phyloP scores from a whole-genome alignment of 2,329 filamentous ascomycete genomes.

The Colletotrichum tropicale region DNA sequence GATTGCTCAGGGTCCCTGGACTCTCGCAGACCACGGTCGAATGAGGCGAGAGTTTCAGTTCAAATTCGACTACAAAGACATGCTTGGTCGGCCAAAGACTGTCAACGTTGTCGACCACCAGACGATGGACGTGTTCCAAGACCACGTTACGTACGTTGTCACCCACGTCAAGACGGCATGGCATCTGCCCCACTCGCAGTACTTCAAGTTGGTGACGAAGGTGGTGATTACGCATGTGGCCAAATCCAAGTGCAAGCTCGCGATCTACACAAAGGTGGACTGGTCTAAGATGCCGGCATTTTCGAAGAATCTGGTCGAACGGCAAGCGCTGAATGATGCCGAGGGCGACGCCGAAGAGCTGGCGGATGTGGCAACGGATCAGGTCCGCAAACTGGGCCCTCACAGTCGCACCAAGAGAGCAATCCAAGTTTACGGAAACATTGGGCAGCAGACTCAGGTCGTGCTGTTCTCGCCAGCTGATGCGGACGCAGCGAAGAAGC shows the following conservation, averaged over 20 bases:
- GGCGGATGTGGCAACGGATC: constrained; percentile 76
- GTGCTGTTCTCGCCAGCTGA: constrained; percentile 62
- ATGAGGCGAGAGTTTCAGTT: constrained; percentile 84
- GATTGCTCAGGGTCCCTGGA: constrained; percentile 89
- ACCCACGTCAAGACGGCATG: constrained; percentile 70
- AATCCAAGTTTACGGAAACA: constrained; percentile 77
- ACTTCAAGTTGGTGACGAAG: constrained; percentile 85
- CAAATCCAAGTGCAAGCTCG: constrained; percentile 91
- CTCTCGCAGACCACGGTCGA: constrained; percentile 68
- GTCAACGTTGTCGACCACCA: constrained; percentile 80
- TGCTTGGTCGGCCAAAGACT: constrained; percentile 66
- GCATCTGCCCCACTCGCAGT: constrained; percentile 82
- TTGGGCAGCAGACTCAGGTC: constrained; percentile 71
- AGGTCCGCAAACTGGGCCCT: constrained; percentile 75
- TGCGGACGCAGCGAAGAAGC: constrained; percentile 52
- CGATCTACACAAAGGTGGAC: constrained; percentile 85
- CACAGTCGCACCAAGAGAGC: constrained; percentile 79
- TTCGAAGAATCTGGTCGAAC: constrained; percentile 65
- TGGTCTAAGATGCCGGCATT: constrained; percentile 75
- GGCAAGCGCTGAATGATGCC: constrained; percentile 77
- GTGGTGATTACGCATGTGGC: constrained; percentile 92
- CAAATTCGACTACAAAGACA: constrained; percentile 70
- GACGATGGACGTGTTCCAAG: constrained; percentile 81
- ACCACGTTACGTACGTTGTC: constrained; percentile 73
- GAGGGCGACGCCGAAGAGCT: constrained; percentile 75